Conservation (phyloP, 192 early-diverging fungal species). For the Bifiguratus adelaidae region DNA sequence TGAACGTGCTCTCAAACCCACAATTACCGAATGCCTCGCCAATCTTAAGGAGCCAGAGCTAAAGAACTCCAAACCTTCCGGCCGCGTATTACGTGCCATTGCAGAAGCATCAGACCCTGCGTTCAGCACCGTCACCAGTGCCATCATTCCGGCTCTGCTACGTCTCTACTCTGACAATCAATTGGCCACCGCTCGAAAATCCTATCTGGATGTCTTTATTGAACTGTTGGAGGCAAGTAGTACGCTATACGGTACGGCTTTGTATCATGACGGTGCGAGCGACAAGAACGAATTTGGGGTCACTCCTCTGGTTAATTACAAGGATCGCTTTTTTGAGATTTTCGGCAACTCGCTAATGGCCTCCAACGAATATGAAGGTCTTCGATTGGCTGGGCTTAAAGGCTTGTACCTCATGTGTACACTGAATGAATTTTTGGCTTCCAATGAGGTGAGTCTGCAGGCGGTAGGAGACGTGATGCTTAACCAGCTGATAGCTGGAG, state of each 20-base stretch:
- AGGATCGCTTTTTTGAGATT: conserved; percentile 65
- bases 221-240: conserved; percentile 62
- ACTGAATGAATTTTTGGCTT: conserved; percentile 36
- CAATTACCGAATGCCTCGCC: conserved; percentile 44
- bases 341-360: conserved; percentile 56
- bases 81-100: conserved; percentile 49
- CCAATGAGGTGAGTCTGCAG: conserved; percentile 32
- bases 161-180: conserved; percentile 46
- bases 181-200: conserved; percentile 42
- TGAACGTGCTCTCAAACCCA: conserved; percentile 32
- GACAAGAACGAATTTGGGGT: conserved; percentile 34
- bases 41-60: conserved; percentile 51
- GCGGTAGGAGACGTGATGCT: background rate
- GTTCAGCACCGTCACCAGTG: conserved; percentile 40
- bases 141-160: conserved; percentile 51
- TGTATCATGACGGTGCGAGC: conserved; percentile 11
- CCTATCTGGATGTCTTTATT: conserved; percentile 56
- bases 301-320: conserved; percentile 57
- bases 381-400: conserved; percentile 59
- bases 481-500: conserved; percentile 15
- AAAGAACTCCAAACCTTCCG: conserved; percentile 55
- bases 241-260: conserved; percentile 44
- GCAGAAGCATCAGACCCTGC: conserved; percentile 54
- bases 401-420: conserved; percentile 59
- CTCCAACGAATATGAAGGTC: conserved; percentile 63